phyloP scores from a whole-genome alignment of 257 asterid species.

The Scutellaria barbata region DNA sequence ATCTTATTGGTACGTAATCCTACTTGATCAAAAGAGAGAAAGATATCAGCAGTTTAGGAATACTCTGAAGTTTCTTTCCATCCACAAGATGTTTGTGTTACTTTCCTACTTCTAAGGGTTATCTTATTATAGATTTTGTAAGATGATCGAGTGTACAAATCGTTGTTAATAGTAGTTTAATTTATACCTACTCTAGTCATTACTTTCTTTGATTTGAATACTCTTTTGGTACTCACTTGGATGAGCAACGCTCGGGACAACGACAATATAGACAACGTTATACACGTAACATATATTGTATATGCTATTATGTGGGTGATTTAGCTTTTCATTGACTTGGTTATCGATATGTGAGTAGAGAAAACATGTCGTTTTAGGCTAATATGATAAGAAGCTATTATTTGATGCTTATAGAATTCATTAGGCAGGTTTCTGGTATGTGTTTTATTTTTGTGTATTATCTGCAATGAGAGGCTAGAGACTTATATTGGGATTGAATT shows the following conservation, averaged over 20 bases:
- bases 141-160: not conserved
- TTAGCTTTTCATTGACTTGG: constrained; percentile 1
- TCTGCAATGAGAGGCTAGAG: not conserved
- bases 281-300: no score
- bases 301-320: not conserved
- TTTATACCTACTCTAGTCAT: constrained; percentile 3
- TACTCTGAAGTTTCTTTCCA: not conserved
- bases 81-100: not conserved
- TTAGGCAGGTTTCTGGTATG: not conserved
- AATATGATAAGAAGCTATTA: not conserved
- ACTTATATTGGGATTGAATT: not conserved
- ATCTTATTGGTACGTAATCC: not conserved
- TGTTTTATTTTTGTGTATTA: not conserved
- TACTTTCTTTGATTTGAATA: no score
- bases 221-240: not conserved
- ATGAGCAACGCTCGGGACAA: not conserved
- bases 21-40: not conserved
- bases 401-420: not conserved
- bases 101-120: not conserved
- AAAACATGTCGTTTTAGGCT: not conserved
- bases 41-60: not conserved
- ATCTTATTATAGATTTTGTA: not conserved
- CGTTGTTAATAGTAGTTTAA: not conserved
- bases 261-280: no score
- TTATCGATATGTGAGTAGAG: not conserved